Percentiles rank a stretch among this genome's conserved stretches.
These are phyloP conservation scores for Macroventuria anomochaeta DNA, from an alignment of 2,329 filamentous ascomycete species.

Conservation along the genomic window DNA sequence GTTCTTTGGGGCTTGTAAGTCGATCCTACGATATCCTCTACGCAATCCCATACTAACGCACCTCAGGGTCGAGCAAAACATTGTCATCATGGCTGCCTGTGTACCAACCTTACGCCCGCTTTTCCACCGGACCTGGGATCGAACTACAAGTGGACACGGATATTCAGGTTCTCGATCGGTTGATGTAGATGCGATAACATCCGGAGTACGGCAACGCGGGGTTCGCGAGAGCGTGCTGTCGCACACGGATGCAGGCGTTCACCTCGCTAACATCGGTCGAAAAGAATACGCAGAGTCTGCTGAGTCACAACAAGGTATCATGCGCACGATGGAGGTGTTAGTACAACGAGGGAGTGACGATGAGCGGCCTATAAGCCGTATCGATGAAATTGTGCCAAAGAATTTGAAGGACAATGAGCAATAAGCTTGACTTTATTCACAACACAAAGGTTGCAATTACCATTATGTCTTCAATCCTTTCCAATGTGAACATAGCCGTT, in stretches of 20 bases:
- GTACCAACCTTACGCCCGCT: constrained; percentile 19
- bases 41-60: neutral
- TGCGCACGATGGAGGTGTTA: neutral
- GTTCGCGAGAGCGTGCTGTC: neutral
- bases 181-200: neutral
- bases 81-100: constrained; percentile 20
- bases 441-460: too few relatives aligned
- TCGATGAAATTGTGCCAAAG: neutral
- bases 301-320: constrained; percentile 5
- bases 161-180: neutral
- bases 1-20: constrained; percentile 16
- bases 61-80: constrained; percentile 15
- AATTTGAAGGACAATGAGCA: neutral
- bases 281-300: constrained; percentile 1
- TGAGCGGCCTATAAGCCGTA: neutral
- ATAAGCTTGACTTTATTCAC: too few relatives aligned
- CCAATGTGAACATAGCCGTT: neutral
- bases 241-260: neutral
- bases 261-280: neutral
- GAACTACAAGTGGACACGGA: neutral
- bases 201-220: neutral
- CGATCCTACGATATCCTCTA: neutral
- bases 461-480: too few relatives aligned
- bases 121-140: constrained; percentile 12
- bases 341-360: neutral